These are phyloP conservation scores for Penicillium ucsense DNA, from an alignment of 495 filamentous ascomycete genomes.

Conservation along the genomic window DNA sequence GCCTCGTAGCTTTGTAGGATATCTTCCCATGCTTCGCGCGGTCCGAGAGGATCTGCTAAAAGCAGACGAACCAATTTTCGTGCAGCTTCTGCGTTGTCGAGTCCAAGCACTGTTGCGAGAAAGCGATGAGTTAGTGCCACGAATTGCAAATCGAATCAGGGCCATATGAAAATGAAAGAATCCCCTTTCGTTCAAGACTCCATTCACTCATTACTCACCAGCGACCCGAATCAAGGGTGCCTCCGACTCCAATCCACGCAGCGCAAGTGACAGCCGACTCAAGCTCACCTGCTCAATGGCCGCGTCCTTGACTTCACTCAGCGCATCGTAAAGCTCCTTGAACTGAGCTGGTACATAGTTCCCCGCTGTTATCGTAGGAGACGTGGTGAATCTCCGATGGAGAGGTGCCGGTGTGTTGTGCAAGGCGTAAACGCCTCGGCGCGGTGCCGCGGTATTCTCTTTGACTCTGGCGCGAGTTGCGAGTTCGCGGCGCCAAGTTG, in stretches of 20 bases:
- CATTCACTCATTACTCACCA: slow-evolving; percentile 22
- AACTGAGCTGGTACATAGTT: slow-evolving; percentile 28
- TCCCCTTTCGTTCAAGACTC: background rate
- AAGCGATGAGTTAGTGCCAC: no score
- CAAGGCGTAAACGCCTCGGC: slow-evolving; percentile 1
- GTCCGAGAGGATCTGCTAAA: slow-evolving; percentile 66
- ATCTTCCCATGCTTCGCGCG: slow-evolving; percentile 60
- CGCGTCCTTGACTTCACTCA: slow-evolving; percentile 51
- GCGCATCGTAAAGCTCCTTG: slow-evolving; percentile 48
- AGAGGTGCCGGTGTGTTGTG: background rate
- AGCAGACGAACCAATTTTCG: slow-evolving; percentile 58
- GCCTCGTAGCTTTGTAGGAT: slow-evolving; percentile 41
- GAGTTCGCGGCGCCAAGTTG: slow-evolving; percentile 24
- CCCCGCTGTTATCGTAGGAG: slow-evolving; percentile 19
- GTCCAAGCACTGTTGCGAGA: slow-evolving; percentile 36
- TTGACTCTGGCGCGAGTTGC: slow-evolving; percentile 19
- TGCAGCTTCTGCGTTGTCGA: slow-evolving; percentile 37
- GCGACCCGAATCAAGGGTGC: slow-evolving; percentile 62
- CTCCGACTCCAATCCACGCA: slow-evolving; percentile 62
- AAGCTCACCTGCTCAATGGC: slow-evolving; percentile 60
- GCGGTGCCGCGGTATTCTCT: slow-evolving; percentile 5
- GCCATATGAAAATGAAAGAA: background rate
- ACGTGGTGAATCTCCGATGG: slow-evolving; percentile 13
- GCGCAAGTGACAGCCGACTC: slow-evolving; percentile 68
- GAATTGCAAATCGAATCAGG: background rate